These are phyloP conservation scores for Phialophora chinensis DNA, from an alignment of 2,329 filamentous ascomycete genomes.

Conservation along the genomic window DNA sequence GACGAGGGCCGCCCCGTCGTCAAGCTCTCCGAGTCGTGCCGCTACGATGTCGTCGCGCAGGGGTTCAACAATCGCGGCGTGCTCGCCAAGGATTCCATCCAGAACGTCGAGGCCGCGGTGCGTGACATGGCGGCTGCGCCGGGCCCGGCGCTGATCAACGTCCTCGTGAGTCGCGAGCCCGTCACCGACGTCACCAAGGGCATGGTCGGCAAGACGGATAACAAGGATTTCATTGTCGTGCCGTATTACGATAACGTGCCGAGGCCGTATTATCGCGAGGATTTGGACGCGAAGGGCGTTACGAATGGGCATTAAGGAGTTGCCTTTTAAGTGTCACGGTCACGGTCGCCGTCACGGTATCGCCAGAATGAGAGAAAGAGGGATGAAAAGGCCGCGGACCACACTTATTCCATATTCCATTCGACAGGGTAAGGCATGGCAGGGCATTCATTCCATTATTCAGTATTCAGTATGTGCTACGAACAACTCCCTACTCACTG, in stretches of 20 bases:
- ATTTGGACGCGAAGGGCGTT: not conserved
- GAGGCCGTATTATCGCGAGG: slow-evolving; percentile 35
- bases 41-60: slow-evolving; percentile 51
- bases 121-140: slow-evolving; percentile 41
- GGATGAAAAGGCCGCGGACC: not conserved
- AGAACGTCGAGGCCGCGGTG: slow-evolving; percentile 44
- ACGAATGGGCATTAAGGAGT: slow-evolving; percentile 16
- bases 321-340: no score
- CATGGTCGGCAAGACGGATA: slow-evolving; percentile 53
- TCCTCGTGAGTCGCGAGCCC: slow-evolving; percentile 50
- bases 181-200: slow-evolving; percentile 34
- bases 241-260: slow-evolving; percentile 58
- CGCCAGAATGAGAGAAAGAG: not conserved
- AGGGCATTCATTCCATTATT: not conserved
- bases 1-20: slow-evolving; percentile 44
- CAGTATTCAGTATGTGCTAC: not conserved
- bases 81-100: slow-evolving; percentile 40
- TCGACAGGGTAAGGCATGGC: not conserved
- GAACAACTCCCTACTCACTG: not conserved
- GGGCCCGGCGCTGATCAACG: slow-evolving; percentile 47
- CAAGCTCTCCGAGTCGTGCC: slow-evolving; percentile 43
- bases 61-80: slow-evolving; percentile 47
- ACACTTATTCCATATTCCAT: not conserved
- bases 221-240: slow-evolving; percentile 54
- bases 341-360: no score